A percentile compares a stretch with the other conserved stretches of the same genome.
Conservation (phyloP, 73 alveolate species). For the Symbiodinium natans region DNA sequence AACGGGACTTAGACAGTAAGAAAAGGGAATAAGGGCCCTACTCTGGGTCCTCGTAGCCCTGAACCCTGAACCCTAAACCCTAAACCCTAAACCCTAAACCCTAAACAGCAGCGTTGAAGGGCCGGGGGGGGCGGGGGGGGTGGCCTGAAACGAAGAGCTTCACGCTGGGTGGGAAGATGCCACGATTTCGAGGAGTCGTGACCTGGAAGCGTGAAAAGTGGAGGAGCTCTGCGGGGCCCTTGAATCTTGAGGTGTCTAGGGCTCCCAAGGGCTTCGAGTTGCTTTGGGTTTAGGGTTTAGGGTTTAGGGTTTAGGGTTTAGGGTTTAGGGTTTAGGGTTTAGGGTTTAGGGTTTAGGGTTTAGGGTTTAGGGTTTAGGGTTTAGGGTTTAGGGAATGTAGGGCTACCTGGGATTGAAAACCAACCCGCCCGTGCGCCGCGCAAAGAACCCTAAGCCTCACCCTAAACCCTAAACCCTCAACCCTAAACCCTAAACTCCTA, state of each 20-base stretch:
- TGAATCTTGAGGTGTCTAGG: background rate
- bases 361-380: background rate
- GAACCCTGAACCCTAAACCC: background rate
- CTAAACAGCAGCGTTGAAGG: too few relatives aligned
- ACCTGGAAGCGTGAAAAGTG: slow-evolving; percentile 24
- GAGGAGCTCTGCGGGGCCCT: background rate
- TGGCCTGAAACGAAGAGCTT: background rate
- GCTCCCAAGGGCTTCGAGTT: background rate
- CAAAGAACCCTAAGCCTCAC: too few relatives aligned
- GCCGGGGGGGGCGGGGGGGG: too few relatives aligned
- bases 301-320: background rate
- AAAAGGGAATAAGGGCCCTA: too few relatives aligned
- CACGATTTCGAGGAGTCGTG: slow-evolving; percentile 75
- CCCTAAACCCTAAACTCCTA: too few relatives aligned
- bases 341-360: background rate
- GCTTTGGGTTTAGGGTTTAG: background rate
- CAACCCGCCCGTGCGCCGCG: too few relatives aligned
- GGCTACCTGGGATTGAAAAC: background rate
- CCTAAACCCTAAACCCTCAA: too few relatives aligned
- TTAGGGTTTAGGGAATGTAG: background rate
- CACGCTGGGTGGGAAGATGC: slow-evolving; percentile 54
- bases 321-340: background rate
- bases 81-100: background rate
- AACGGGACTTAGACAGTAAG: too few relatives aligned
- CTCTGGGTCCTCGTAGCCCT: too few relatives aligned